Base-by-base conservation (phyloP, 495 filamentous ascomycete species). In the Clavariopsis aquatica region DNA sequence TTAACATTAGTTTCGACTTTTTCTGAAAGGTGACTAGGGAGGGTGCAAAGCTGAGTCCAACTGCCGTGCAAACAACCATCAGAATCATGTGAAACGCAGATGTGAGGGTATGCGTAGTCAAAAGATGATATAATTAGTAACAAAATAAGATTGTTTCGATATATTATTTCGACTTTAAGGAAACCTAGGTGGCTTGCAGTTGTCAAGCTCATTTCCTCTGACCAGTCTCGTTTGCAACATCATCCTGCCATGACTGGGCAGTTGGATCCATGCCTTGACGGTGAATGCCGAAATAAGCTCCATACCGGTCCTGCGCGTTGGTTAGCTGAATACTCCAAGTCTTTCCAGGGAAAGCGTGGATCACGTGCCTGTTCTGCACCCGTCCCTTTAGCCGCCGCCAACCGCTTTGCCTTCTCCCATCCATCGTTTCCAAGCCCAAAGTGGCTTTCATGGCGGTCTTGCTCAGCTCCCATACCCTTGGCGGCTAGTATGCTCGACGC, bases 291-390 rank as follows among this genome's bases (percentile, higher is more conserved):
- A 63, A 63, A 26, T 63, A 52, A 13, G 60, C 43, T 10, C 38
- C 60, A 23, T 56, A 56, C 17, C 38, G 51, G 34, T 63, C 51
- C 60, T 63, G 20, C 31, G 31, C 13, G 3, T 19, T 22, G 15
- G 57, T 52, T 54, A 62, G 49, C 26, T 29, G 1, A 45, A 10
- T 15, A 24, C n/a, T 20, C 8, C n/a, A 20, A 43, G 13, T 36
- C n/a, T n/a, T n/a, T 4, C 20, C 15, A 15, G 38, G 8, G 20
- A 3, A 23, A 10, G 24, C 2, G 7, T 9, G 4, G 29, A 22
- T 46, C 45, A 60, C 52, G n/a, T 63, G 55, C 60, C 52, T 63
- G 60, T 27, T 63, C 60, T 4, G 60, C 60, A 20, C 60, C 60
- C 4, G 13, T 24, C 6, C 52, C 51, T 23, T 63, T 46, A 6